Evolutionary conservation across 495 filamentous ascomycete genomes (phyloP).

Genomic region (Talaromyces thailandensis): DNA sequence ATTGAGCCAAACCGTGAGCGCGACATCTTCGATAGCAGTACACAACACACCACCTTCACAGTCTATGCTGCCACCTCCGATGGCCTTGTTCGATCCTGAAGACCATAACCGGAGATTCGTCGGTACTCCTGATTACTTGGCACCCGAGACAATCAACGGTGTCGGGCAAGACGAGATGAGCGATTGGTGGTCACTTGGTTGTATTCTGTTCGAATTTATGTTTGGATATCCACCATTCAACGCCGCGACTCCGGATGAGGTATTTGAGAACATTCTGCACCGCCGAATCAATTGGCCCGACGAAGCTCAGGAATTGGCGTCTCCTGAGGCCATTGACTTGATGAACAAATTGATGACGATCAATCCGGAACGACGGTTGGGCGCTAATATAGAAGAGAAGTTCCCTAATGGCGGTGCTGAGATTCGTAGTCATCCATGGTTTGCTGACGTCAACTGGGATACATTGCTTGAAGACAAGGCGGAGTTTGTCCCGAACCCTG

Average conservation of each 20-base stretch:
- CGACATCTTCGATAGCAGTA: slow-evolving; percentile 30
- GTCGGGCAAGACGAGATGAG: slow-evolving; percentile 93
- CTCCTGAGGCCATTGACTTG: slow-evolving; percentile 80
- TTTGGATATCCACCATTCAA: slow-evolving; percentile 93
- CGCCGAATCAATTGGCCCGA: slow-evolving; percentile 85
- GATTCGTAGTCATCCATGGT: slow-evolving; percentile 85
- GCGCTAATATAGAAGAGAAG: slow-evolving; percentile 73
- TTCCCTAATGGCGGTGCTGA: slow-evolving; percentile 77
- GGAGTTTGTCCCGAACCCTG: slow-evolving; percentile 84
- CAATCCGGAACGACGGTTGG: slow-evolving; percentile 71
- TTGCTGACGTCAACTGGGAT: slow-evolving; percentile 80
- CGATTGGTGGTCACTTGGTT: slow-evolving; percentile 99
- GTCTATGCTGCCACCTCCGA: slow-evolving; percentile 78
- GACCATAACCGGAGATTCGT: slow-evolving; percentile 92
- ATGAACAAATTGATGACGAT: slow-evolving; percentile 84
- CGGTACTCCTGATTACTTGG: slow-evolving; percentile 93
- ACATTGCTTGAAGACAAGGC: slow-evolving; percentile 85
- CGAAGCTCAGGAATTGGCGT: slow-evolving; percentile 60
- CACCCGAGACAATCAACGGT: slow-evolving; percentile 93
- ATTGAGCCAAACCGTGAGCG: slow-evolving; percentile 52
- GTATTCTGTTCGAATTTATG: slow-evolving; percentile 94
- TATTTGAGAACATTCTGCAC: slow-evolving; percentile 92
- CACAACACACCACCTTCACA: slow-evolving; percentile 58
- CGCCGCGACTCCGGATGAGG: slow-evolving; percentile 78
- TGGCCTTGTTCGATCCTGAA: slow-evolving; percentile 93